These are phyloP conservation scores for Durotheca rogersii DNA, from an alignment of 495 filamentous ascomycete species.

Conservation along the genomic window DNA sequence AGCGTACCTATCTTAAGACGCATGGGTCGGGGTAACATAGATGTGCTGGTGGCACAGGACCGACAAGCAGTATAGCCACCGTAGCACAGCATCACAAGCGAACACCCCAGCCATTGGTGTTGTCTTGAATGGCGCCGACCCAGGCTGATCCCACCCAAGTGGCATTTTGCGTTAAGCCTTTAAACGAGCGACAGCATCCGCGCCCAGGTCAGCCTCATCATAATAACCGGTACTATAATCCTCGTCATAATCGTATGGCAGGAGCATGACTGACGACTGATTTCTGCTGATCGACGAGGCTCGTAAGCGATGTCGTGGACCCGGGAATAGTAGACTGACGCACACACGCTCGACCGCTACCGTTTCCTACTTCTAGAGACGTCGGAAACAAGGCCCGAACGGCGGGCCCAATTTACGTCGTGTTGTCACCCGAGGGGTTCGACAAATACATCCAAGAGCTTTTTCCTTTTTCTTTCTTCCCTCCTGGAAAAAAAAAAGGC, in stretches of 20 bases:
- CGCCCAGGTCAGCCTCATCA: constrained; percentile 25
- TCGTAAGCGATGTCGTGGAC: not conserved
- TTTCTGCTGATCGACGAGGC: not conserved
- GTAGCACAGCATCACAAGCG: constrained; percentile 29
- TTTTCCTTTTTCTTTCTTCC: too few species aligned
- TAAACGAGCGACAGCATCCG: constrained; percentile 8
- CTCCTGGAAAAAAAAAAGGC: too few species aligned
- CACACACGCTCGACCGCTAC: too few species aligned
- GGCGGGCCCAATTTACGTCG: too few species aligned
- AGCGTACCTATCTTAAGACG: constrained; percentile 14
- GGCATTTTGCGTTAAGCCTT: constrained; percentile 19
- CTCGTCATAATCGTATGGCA: too few species aligned
- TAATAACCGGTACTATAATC: too few species aligned
- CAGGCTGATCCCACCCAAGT: constrained; percentile 3
- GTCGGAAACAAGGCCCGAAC: constrained; percentile 8
- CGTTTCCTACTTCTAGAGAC: too few species aligned
- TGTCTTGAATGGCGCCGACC: constrained; percentile 11
- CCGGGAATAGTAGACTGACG: constrained; percentile 1
- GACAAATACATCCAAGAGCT: too few species aligned
- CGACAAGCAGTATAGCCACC: constrained; percentile 13
- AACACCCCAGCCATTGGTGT: constrained; percentile 8
- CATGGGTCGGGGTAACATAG: constrained; percentile 16
- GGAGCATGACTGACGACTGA: not conserved
- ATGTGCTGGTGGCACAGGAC: constrained; percentile 21
- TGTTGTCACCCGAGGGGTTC: too few species aligned